Evolutionary conservation across 495 filamentous ascomycete species (phyloP), one percentile per base, ranked within the genome.

Genomic region (Xylaria venustula): DNA sequence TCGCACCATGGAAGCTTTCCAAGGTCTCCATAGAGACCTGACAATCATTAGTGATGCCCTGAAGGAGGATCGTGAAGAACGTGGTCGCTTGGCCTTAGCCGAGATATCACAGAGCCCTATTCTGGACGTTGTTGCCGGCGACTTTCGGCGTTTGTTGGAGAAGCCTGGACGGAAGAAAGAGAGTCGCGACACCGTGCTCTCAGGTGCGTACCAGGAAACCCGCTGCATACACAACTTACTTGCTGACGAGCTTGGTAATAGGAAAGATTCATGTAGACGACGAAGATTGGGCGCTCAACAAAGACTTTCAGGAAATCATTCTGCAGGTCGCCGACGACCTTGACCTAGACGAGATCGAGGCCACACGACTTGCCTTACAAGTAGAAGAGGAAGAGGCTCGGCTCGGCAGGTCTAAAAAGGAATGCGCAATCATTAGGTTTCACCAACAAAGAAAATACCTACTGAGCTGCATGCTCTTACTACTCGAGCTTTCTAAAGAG

Each of bases 301-400:
- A 87, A 41, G 87, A 93, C 65, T 98, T 98, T 72, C 83, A 91
- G 71, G 86, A 95, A 72, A 82, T 86, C 55, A 81, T 87, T 34
- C 78, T 93, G 17, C 82, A 90, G 69, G 74, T 98, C 37, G 90
- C 93, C 51, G 93, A 98, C 75, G 87, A 87, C 23, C 79, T 97
- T 54, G 84, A 96, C 64, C 80, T 99, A 26, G 93, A 99, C 74
- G 94, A 99, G 73, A 64, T 96, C 49, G 79, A 92, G 68, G 88
- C 95, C 20, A 90, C 92, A 7, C 72, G 80, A 47, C 76, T 96
- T 23, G 84, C 93, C 58, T 71, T 95, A 17, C 81, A 82, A 40
- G 84, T 88, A 7, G 83, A 89, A 67, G 79, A 84, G 48, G 85
- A 90, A 62, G 77, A 85, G 9, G 79, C 85, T 47, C 64, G 79